Evolutionary conservation across 2,329 filamentous ascomycete genomes (phyloP).

Genomic region (Aureobasidium namibiae): DNA sequence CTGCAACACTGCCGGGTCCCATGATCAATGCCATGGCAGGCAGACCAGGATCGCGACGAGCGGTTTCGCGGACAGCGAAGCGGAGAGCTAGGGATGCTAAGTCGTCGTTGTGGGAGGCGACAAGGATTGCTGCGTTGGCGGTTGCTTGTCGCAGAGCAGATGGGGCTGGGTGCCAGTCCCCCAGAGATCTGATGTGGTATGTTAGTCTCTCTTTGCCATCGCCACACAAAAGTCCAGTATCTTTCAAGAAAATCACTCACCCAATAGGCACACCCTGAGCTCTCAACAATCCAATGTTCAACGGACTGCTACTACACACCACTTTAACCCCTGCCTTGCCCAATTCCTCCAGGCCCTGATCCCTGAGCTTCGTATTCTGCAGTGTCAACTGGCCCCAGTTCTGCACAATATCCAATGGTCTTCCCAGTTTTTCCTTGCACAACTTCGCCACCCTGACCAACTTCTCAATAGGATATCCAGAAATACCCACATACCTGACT

Average conservation of each 20-base stretch:
- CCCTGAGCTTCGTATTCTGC: slow-evolving; percentile 13
- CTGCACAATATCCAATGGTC: slow-evolving; percentile 67
- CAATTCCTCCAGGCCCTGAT: slow-evolving; percentile 1
- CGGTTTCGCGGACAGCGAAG: slow-evolving; percentile 3
- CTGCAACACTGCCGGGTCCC: slow-evolving; percentile 6
- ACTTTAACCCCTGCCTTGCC: background rate
- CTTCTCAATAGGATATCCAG: slow-evolving; percentile 68
- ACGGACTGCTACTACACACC: slow-evolving; percentile 10
- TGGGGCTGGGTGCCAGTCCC: slow-evolving; percentile 15
- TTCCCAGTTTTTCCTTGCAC: slow-evolving; percentile 61
- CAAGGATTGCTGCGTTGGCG: background rate
- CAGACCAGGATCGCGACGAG: background rate
- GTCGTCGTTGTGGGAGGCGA: background rate
- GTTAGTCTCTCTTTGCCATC: too few relatives aligned
- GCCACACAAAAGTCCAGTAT: too few relatives aligned
- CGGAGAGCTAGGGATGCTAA: slow-evolving; percentile 12
- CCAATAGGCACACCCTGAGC: slow-evolving; percentile 13
- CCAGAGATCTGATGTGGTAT: background rate
- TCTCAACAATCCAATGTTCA: slow-evolving; percentile 13
- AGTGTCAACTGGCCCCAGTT: slow-evolving; percentile 15
- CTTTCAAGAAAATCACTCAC: background rate
- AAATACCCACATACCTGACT: slow-evolving; percentile 75
- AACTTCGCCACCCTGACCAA: slow-evolving; percentile 64
- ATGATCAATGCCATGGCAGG: slow-evolving; percentile 1
- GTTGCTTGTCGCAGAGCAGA: background rate